phyloP scores from a whole-genome alignment of 164 flowering plant genomes.

The Buxus sempervirens region DNA sequence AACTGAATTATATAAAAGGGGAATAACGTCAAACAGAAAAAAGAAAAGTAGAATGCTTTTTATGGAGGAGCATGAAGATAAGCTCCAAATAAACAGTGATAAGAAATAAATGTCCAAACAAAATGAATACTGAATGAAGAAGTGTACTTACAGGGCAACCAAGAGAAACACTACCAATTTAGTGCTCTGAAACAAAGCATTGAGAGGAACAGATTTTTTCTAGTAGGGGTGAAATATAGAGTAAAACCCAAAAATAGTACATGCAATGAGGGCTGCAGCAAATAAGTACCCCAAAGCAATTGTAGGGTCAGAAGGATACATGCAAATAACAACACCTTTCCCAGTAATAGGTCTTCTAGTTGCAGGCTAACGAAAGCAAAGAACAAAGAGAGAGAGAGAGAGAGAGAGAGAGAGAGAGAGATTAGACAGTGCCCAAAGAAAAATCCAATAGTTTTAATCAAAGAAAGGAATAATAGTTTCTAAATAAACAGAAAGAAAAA shows the following conservation, averaged over 20 bases:
- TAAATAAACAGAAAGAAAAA: too few relatives aligned
- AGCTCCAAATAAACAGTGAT: neutral
- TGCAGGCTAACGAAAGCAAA: constrained; percentile 44
- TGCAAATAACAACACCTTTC: constrained; percentile 46
- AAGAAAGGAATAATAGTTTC: too few relatives aligned
- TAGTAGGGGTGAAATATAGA: constrained; percentile 69
- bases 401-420: too few relatives aligned
- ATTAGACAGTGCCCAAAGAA: neutral
- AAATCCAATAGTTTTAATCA: neutral
- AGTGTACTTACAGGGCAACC: constrained; percentile 63
- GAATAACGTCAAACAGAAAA: too few relatives aligned
- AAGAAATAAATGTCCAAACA: neutral
- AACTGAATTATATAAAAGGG: too few relatives aligned
- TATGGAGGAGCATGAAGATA: too few relatives aligned
- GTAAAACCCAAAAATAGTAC: constrained; percentile 35
- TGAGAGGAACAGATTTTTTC: constrained; percentile 59
- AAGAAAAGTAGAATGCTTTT: too few relatives aligned
- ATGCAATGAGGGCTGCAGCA: constrained; percentile 30
- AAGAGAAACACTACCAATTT: constrained; percentile 52
- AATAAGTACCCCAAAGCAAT: constrained; percentile 55
- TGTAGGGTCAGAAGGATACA: constrained; percentile 63
- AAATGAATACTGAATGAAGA: neutral
- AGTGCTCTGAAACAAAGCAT: constrained; percentile 56
- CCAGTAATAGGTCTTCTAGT: constrained; percentile 40
- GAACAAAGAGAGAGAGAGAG: neutral